Conservation (phyloP, 2,329 filamentous ascomycete species). For the Aspergillus sp. region DNA sequence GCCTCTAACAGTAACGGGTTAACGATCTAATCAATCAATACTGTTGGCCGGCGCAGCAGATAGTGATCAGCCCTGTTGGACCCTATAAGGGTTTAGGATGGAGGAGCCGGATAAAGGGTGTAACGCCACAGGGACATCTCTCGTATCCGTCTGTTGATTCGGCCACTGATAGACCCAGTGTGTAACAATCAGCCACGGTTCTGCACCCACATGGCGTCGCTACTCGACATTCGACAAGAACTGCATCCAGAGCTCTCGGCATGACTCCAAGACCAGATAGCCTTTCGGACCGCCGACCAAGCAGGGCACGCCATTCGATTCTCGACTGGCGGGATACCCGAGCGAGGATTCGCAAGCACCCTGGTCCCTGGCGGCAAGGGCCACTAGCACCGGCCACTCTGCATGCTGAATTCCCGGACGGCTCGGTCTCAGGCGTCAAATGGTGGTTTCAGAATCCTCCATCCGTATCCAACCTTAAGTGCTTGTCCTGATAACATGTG, state of each 20-base stretch:
- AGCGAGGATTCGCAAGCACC: background rate
- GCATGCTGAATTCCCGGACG: too few species aligned
- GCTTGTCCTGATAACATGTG: background rate
- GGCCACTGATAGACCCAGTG: background rate
- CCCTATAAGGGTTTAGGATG: background rate
- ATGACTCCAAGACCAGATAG: background rate
- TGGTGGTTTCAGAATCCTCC: background rate
- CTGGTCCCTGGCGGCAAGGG: too few species aligned
- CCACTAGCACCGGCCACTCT: too few species aligned
- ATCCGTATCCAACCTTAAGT: background rate
- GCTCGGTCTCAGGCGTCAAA: background rate
- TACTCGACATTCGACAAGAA: background rate
- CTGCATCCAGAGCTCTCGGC: background rate
- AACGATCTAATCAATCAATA: slow-evolving; percentile 4
- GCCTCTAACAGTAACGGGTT: too few species aligned
- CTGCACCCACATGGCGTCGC: background rate
- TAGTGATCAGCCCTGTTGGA: background rate
- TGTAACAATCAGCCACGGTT: background rate
- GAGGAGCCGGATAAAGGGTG: background rate
- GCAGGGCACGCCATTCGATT: background rate
- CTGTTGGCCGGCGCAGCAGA: background rate
- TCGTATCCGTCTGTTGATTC: background rate
- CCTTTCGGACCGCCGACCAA: background rate
- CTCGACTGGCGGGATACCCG: background rate
- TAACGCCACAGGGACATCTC: background rate